phyloP scores from a whole-genome alignment of 1,139 yeast species.

The Pichia sp. region DNA sequence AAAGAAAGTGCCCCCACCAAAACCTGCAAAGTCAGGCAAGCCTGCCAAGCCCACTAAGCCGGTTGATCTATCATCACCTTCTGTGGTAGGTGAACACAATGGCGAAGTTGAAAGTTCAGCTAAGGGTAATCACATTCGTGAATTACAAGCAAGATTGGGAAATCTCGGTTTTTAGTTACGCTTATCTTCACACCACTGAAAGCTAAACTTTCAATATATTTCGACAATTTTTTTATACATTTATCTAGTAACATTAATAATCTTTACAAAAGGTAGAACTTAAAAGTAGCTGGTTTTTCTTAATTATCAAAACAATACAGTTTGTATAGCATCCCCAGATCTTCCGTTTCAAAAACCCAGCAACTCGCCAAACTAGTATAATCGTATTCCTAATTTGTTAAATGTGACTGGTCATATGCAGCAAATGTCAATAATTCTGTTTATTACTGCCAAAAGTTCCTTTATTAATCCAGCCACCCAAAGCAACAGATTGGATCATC shows the following conservation, averaged over 20 bases:
- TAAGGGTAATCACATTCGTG: constrained; percentile 28
- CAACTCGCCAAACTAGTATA: background rate
- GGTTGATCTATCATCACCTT: constrained; percentile 2
- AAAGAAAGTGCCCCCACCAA: constrained; percentile 25
- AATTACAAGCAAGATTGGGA: constrained; percentile 27
- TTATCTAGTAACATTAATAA: background rate
- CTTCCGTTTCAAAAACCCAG: background rate
- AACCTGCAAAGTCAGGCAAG: constrained; percentile 42
- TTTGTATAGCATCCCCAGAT: background rate
- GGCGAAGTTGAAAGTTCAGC: constrained; percentile 17
- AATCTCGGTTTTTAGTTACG: constrained; percentile 20
- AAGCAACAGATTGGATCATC: background rate
- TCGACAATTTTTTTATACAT: background rate
- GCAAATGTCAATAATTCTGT: background rate
- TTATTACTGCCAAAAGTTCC: background rate
- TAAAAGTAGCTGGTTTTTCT: background rate
- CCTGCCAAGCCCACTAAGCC: constrained; percentile 28
- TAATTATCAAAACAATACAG: background rate
- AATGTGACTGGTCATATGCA: background rate
- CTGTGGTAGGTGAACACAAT: background rate
- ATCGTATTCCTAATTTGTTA: background rate
- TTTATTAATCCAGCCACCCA: background rate
- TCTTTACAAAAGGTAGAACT: background rate
- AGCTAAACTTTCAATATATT: background rate
- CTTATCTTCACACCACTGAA: too few species aligned